These are phyloP conservation scores for Bremia lactucae DNA, from an alignment of 352 stramenopile genomes.

Conservation along the genomic window DNA sequence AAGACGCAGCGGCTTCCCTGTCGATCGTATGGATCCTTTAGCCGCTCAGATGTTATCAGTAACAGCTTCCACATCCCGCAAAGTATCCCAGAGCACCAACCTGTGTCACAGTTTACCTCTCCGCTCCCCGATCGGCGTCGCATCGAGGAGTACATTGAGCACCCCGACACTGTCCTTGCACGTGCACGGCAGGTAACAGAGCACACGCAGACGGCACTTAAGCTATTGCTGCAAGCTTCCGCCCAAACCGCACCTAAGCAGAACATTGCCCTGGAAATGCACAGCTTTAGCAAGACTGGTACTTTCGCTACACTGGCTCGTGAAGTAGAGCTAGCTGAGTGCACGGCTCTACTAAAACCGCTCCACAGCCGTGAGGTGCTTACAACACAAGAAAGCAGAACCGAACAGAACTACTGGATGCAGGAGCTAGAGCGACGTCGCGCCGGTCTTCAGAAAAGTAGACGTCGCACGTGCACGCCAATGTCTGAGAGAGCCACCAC, in stretches of 20 bases:
- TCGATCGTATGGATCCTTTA: constrained; percentile 59
- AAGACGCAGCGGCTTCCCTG: constrained; percentile 26
- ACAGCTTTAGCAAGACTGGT: constrained; percentile 17
- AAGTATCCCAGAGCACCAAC: constrained; percentile 69
- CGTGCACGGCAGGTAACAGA: constrained; percentile 17
- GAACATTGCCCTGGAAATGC: constrained; percentile 11
- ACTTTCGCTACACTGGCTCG: constrained; percentile 12
- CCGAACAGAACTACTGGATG: constrained; percentile 66
- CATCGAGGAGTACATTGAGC: constrained; percentile 23
- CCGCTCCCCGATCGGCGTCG: constrained; percentile 18
- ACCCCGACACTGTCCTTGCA: constrained; percentile 15
- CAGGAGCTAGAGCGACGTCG: constrained; percentile 55
- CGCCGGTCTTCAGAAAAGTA: constrained; percentile 18
- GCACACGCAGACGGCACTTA: constrained; percentile 21
- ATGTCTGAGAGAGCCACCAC: constrained; percentile 30
- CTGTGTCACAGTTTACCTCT: constrained; percentile 47
- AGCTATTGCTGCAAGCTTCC: constrained; percentile 19
- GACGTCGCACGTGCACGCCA: constrained; percentile 27
- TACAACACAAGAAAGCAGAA: constrained; percentile 26
- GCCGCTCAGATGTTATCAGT: constrained; percentile 14
- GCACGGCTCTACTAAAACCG: constrained; percentile 1
- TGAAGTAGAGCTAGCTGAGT: constrained; percentile 19
- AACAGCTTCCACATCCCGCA: constrained; percentile 51
- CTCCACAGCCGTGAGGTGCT: constrained; percentile 19
- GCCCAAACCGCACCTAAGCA: constrained; percentile 1